A percentile compares a stretch with the other conserved stretches of the same genome.
Conservation (phyloP, 108 stramenopile genomes). For the Aureococcus anophagefferens region DNA sequence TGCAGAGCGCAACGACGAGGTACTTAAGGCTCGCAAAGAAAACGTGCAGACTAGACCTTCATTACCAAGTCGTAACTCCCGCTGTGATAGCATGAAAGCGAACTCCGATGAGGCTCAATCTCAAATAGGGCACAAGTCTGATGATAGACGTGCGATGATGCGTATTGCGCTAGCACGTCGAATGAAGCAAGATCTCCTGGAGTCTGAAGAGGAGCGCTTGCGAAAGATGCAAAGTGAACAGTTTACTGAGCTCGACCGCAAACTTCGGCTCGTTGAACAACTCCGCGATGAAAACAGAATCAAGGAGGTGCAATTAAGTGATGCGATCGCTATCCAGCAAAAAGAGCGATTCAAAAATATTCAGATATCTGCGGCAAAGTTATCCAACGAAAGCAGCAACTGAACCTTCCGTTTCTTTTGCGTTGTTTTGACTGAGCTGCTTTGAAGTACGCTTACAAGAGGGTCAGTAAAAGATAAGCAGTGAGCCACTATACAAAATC, state of each 20-base stretch:
- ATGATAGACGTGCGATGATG: slow-evolving; percentile 10
- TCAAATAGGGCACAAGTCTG: not conserved
- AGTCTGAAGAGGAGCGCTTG: slow-evolving; percentile 25
- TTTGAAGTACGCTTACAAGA: too few relatives aligned
- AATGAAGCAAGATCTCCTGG: slow-evolving; percentile 29
- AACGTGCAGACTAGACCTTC: not conserved
- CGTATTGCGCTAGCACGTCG: slow-evolving; percentile 30
- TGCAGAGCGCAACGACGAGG: slow-evolving; percentile 16
- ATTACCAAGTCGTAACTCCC: not conserved
- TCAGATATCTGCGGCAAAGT: too few relatives aligned
- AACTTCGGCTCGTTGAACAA: slow-evolving; percentile 31
- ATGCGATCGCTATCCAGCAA: too few relatives aligned
- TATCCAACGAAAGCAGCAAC: too few relatives aligned
- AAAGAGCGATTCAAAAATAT: too few relatives aligned
- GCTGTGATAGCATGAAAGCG: not conserved
- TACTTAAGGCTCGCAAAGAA: not conserved
- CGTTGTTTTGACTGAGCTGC: too few relatives aligned
- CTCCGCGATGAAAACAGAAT: slow-evolving; percentile 34
- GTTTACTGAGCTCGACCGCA: slow-evolving; percentile 28
- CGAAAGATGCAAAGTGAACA: slow-evolving; percentile 25
- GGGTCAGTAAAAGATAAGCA: too few relatives aligned
- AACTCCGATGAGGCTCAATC: not conserved
- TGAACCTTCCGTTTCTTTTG: too few relatives aligned
- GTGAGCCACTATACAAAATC: too few relatives aligned
- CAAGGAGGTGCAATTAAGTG: not conserved